A percentile compares a stretch with the other conserved stretches of the same genome.
Conservation (phyloP, 2,329 filamentous ascomycete genomes). For the Pseudovirgaria hyperparasitica region DNA sequence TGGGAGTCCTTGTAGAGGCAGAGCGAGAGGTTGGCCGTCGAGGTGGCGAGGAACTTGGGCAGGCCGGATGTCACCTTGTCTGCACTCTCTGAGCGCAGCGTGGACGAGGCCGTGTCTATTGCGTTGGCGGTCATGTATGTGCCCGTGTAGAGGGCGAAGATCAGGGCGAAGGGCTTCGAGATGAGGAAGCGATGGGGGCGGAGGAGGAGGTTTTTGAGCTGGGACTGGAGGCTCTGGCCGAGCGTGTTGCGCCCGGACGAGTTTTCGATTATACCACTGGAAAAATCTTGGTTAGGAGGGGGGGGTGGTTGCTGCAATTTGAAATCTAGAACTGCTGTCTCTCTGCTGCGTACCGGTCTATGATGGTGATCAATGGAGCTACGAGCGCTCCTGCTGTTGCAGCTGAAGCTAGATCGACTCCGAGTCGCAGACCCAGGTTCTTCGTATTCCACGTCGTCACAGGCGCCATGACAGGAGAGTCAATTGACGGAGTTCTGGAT, state of each 20-base stretch:
- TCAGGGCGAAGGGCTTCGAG: slow-evolving; percentile 55
- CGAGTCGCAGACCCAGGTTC: slow-evolving; percentile 53
- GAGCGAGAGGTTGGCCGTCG: slow-evolving; percentile 68
- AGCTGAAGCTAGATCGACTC: slow-evolving; percentile 56
- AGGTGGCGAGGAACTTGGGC: slow-evolving; percentile 70
- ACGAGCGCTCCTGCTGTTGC: slow-evolving; percentile 61
- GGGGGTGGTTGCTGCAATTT: not conserved
- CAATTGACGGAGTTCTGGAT: no score
- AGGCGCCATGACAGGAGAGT: no score
- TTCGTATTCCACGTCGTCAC: slow-evolving; percentile 59
- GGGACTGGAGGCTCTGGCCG: slow-evolving; percentile 44
- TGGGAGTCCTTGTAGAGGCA: slow-evolving; percentile 84
- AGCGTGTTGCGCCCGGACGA: slow-evolving; percentile 57
- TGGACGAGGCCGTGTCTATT: slow-evolving; percentile 68
- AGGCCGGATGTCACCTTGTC: slow-evolving; percentile 56
- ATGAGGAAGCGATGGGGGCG: slow-evolving; percentile 49
- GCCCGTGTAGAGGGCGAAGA: slow-evolving; percentile 62
- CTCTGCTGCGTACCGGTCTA: slow-evolving; percentile 54
- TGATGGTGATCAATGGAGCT: slow-evolving; percentile 74
- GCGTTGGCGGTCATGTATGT: slow-evolving; percentile 84
- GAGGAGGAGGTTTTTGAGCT: slow-evolving; percentile 42
- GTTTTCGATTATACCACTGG: slow-evolving; percentile 67
- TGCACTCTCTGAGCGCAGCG: slow-evolving; percentile 37
- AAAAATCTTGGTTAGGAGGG: slow-evolving; percentile 3
- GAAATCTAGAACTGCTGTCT: not conserved